A percentile compares a stretch with the other conserved stretches of the same genome.
Evolutionary conservation across 2,329 filamentous ascomycete genomes (phyloP).

Genomic region (Ophiostoma tasmaniense): DNA sequence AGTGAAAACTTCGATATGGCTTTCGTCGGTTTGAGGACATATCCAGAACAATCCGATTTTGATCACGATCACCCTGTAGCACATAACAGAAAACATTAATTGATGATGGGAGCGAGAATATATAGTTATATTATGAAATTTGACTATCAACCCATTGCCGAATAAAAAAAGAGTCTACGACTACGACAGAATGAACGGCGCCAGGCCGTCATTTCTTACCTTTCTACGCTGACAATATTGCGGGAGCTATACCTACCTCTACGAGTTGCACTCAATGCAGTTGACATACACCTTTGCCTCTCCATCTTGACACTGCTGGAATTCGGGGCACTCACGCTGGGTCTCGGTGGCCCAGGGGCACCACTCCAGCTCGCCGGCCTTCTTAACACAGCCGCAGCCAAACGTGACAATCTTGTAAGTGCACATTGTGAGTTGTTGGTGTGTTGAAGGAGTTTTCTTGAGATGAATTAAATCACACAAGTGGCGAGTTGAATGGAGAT

Average conservation of each 20-base stretch:
- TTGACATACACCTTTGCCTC: neutral
- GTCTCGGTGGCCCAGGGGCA: conserved; percentile 7
- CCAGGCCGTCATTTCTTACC: neutral
- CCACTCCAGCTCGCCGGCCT: neutral
- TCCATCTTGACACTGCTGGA: conserved; percentile 9
- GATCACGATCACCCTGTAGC: neutral
- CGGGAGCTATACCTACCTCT: neutral
- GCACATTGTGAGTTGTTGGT: conserved; percentile 8
- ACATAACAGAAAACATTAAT: too few relatives aligned
- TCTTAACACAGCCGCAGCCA: conserved; percentile 12
- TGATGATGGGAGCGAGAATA: too few relatives aligned
- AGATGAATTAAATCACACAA: neutral
- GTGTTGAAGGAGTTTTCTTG: neutral
- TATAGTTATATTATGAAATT: neutral
- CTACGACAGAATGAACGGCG: neutral
- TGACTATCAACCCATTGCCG: neutral
- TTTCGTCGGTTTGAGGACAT: too few relatives aligned
- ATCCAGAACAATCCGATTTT: neutral
- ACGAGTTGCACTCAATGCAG: conserved; percentile 12
- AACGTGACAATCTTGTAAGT: neutral
- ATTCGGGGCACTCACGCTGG: conserved; percentile 7
- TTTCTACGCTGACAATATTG: neutral
- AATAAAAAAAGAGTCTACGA: neutral
- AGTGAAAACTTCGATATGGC: too few relatives aligned
- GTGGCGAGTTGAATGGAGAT: neutral